Percentiles rank a stretch among this genome's conserved stretches.
phyloP scores from a whole-genome alignment of 306 rosid genomes.

The Vigna unguiculata region DNA sequence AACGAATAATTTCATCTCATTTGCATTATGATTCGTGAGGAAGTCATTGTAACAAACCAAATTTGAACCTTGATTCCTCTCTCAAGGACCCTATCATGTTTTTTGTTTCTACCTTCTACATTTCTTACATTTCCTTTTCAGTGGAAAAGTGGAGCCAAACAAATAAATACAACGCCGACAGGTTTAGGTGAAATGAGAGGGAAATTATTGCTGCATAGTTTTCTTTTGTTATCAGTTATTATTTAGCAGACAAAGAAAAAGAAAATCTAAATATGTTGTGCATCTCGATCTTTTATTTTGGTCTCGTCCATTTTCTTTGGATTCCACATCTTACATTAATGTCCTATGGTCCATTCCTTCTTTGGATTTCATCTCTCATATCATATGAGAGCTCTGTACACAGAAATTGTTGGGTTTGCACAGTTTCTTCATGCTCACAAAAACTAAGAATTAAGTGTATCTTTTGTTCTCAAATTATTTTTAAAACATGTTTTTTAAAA shows the following conservation, averaged over 20 bases:
- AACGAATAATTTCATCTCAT: neutral
- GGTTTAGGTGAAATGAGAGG: neutral
- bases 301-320: conserved; percentile 7
- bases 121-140: neutral
- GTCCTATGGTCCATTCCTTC: conserved; percentile 24
- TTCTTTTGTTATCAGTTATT: neutral
- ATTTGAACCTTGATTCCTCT: conserved; percentile 3
- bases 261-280: neutral
- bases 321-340: conserved; percentile 26
- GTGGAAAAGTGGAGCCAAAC: neutral
- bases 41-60: neutral
- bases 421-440: conserved; percentile 6
- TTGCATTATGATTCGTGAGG: neutral
- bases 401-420: neutral
- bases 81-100: neutral
- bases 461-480: no score
- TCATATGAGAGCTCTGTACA: neutral
- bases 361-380: conserved; percentile 34
- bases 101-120: neutral
- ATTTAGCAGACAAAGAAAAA: neutral
- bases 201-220: neutral
- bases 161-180: neutral
- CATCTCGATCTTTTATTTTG: neutral
- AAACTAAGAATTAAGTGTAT: neutral
- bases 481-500: no score